These are phyloP conservation scores for Candida yuanshanica DNA, from an alignment of 805 yeast genomes.

Conservation along the genomic window DNA sequence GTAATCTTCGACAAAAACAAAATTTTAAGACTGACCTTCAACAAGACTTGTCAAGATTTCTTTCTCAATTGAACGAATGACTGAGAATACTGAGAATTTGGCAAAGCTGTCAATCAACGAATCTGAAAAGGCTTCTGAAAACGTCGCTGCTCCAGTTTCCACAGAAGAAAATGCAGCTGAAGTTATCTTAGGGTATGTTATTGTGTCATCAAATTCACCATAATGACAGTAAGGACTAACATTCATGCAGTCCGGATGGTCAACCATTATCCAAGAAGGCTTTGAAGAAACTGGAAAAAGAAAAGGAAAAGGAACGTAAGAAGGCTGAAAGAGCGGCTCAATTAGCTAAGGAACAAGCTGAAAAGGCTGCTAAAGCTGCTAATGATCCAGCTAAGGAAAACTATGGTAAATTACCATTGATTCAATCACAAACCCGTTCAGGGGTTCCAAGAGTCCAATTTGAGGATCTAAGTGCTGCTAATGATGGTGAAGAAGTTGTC, in stretches of 20 bases:
- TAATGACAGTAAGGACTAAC: too few relatives aligned
- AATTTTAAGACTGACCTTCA: too few relatives aligned
- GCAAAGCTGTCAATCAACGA: not conserved
- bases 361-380: slow-evolving; percentile 53
- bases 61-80: slow-evolving; percentile 1
- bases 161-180: slow-evolving; percentile 13
- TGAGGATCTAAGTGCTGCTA: slow-evolving; percentile 46
- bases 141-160: slow-evolving; percentile 51
- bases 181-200: slow-evolving; percentile 33
- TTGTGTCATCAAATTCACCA: not conserved
- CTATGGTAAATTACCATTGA: slow-evolving; percentile 86
- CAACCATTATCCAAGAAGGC: slow-evolving; percentile 91
- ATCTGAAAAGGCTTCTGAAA: not conserved
- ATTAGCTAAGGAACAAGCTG: slow-evolving; percentile 77
- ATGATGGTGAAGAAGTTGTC: slow-evolving; percentile 71
- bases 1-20: too few relatives aligned
- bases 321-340: slow-evolving; percentile 91
- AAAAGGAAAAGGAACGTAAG: slow-evolving; percentile 85
- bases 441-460: slow-evolving; percentile 59
- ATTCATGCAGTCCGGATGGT: slow-evolving; percentile 45
- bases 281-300: slow-evolving; percentile 88
- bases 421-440: slow-evolving; percentile 70
- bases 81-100: slow-evolving; percentile 6
- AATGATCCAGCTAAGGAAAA: slow-evolving; percentile 85
- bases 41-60: too few relatives aligned